Base-by-base conservation (phyloP, 2,329 filamentous ascomycete genomes). In the Aspergillus aculeatinus region DNA sequence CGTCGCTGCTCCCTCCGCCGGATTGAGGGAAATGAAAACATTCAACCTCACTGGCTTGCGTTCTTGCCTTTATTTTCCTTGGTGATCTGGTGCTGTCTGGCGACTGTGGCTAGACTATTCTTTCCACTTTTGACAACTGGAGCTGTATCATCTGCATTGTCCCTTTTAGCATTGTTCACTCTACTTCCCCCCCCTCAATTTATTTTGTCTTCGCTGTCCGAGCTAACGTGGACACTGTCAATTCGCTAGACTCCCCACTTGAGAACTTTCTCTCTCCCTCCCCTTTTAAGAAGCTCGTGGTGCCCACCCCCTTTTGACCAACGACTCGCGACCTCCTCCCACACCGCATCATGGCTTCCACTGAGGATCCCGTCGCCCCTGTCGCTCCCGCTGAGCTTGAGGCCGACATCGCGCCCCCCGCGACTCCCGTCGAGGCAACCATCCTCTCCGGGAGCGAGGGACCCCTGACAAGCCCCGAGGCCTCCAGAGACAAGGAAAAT, bases 391-490 rank as follows among this genome's bases (percentile, higher is more conserved):
- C 66, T 16, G 68, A 74, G 27, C 62, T 67, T 10, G 70, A 72
- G 9, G 60, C 66, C 19, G 74, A 76, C 27, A 66, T 68, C 53
- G 66, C 66, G 25, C 69, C 71, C 27, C 75, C 71, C 39, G 73
- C 70, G 42, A 77, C 73, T 47, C 75, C 72, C 2, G 68, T 74
- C 55, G 73, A 72, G 44, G 72, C 70, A 14, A 69, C 65, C 29
- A 53, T 71, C 25, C 60, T 75, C 29, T 76, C 74, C 6, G 74
- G 72, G 19, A 67, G 66, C 25, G 74, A 76, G 42, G 74, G 72
- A 19, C 61, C 70, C 21, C 56, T 62, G 53, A 73, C 73, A 5
- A 77, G 74, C 58, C 74, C 76, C 3, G 75, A 77, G 51, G 67
- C 65, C 25, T 63, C 66, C 53, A 73, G 69, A 60, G 70, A 71